Conservation (phyloP, 305 asterid genomes). For the Fraxinus xanthoxyloides region DNA sequence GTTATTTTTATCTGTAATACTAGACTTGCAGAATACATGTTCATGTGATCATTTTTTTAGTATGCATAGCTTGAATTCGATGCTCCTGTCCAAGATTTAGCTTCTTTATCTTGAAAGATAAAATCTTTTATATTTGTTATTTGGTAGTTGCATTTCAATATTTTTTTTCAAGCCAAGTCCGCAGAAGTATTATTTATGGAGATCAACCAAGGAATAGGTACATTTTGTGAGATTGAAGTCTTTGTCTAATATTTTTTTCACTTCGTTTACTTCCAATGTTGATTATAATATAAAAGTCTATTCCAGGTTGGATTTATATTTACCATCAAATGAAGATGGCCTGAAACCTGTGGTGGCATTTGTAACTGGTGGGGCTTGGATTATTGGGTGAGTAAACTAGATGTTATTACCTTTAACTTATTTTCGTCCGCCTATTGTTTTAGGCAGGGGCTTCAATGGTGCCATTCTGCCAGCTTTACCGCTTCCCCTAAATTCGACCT, state of each 20-base stretch:
- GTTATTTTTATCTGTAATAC: background rate
- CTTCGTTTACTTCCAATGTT: constrained; percentile 17
- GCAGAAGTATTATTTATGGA: constrained; percentile 80
- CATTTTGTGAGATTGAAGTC: background rate
- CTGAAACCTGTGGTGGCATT: constrained; percentile 86
- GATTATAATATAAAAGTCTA: constrained; percentile 2
- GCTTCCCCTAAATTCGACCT: background rate
- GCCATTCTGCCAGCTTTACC: background rate
- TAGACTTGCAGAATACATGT: background rate
- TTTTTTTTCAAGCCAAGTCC: constrained; percentile 80
- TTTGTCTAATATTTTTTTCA: background rate
- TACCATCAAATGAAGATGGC: constrained; percentile 53
- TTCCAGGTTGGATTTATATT: constrained; percentile 88
- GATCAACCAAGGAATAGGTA: constrained; percentile 92
- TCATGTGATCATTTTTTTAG: background rate
- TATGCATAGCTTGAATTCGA: background rate
- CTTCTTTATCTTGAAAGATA: constrained; percentile 5
- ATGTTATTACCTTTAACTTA: background rate
- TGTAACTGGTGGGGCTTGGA: constrained; percentile 99
- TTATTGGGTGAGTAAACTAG: constrained; percentile 73
- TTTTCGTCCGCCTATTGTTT: background rate
- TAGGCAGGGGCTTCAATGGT: background rate
- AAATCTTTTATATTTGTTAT: constrained; percentile 17
- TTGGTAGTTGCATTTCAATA: constrained; percentile 79
- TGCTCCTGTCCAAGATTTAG: background rate